phyloP scores from a whole-genome alignment of 495 filamentous ascomycete species.

The Lepidopterella palustris region DNA sequence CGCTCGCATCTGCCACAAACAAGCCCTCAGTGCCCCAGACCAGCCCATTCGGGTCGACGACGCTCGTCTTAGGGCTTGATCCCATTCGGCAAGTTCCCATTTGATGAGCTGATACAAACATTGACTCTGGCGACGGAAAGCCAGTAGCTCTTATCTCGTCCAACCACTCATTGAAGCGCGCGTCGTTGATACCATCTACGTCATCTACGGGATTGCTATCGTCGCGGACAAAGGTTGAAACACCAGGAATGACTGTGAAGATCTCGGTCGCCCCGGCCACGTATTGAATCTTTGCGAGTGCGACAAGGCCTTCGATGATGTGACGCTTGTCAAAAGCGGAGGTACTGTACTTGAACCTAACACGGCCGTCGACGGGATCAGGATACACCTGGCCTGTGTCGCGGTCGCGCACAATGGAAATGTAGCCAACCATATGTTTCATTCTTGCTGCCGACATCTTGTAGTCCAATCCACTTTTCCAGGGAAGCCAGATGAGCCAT shows the following conservation, averaged over 20 bases:
- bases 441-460: conserved; percentile 59
- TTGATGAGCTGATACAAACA: conserved; percentile 69
- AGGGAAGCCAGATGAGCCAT: conserved; percentile 53
- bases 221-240: conserved; percentile 59
- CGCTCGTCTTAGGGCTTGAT: conserved; percentile 48
- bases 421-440: conserved; percentile 58
- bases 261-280: conserved; percentile 74
- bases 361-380: conserved; percentile 59
- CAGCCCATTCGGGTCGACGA: conserved; percentile 66
- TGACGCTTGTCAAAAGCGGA: conserved; percentile 64
- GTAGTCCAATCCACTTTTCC: conserved; percentile 57
- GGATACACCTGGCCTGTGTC: conserved; percentile 68
- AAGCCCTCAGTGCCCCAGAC: conserved; percentile 72
- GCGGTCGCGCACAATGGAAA: conserved; percentile 64
- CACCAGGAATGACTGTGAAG: conserved; percentile 50
- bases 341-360: conserved; percentile 59
- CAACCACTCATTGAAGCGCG: conserved; percentile 63
- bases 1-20: conserved; percentile 79
- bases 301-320: conserved; percentile 64
- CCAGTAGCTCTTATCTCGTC: conserved; percentile 44
- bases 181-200: conserved; percentile 56
- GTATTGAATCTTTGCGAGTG: conserved; percentile 67
- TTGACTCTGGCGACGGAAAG: conserved; percentile 45
- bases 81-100: conserved; percentile 91
- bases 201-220: conserved; percentile 27